A percentile compares a stretch with the other conserved stretches of the same genome.
Evolutionary conservation across 805 yeast species (phyloP).

Genomic region (Saccharomycopsis sp.): DNA sequence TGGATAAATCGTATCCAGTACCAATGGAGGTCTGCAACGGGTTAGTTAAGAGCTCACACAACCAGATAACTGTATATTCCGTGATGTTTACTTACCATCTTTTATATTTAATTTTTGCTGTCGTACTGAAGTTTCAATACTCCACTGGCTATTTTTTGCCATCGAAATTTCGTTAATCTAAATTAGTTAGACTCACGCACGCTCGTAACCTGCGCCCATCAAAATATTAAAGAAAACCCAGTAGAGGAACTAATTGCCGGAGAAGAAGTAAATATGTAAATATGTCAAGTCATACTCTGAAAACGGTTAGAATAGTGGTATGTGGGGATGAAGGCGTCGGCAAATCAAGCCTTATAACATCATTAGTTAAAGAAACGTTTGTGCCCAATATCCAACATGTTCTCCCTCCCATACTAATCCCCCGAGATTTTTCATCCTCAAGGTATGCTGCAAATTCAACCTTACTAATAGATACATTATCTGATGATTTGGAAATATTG

Average conservation of each 20-base stretch:
- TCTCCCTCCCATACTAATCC: constrained; percentile 78
- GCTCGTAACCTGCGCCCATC: no score
- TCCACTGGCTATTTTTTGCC: background rate
- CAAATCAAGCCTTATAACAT: constrained; percentile 69
- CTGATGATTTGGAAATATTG: constrained; percentile 53
- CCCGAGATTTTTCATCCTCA: constrained; percentile 58
- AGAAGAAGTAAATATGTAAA: no score
- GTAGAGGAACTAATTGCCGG: no score
- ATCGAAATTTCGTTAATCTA: background rate
- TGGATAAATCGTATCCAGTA: constrained; percentile 97
- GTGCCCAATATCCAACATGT: constrained; percentile 72
- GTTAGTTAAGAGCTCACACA: background rate
- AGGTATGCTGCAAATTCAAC: constrained; percentile 59
- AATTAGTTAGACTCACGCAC: no score
- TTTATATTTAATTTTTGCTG: no score
- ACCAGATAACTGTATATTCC: background rate
- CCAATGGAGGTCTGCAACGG: constrained; percentile 89
- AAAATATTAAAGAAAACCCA: no score
- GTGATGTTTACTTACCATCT: constrained; percentile 1
- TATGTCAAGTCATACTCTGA: background rate
- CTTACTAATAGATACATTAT: constrained; percentile 71
- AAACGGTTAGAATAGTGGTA: background rate
- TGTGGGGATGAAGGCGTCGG: constrained; percentile 49
- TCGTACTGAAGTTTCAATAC: background rate
- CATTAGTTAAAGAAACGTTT: constrained; percentile 75